phyloP scores from a whole-genome alignment of 805 yeast species.

The Brettanomyces bruxellensis region DNA sequence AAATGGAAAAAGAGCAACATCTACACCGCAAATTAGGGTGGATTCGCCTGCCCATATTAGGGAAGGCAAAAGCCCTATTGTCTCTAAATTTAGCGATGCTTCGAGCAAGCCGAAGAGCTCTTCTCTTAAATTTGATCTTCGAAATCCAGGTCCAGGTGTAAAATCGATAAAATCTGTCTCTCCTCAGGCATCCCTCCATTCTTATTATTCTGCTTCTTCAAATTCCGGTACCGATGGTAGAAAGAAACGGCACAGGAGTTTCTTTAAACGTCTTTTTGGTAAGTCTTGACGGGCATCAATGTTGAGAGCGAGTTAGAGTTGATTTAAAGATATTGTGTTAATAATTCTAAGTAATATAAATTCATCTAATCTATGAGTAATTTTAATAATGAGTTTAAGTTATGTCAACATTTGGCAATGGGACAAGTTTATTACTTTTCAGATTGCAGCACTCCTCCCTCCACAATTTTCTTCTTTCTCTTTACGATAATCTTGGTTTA shows the following conservation, averaged over 20 bases:
- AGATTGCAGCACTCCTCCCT: too few species aligned
- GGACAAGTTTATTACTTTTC: too few species aligned
- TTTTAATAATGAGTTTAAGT: too few species aligned
- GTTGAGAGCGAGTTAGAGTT: too few species aligned
- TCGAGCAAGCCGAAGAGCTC: constrained; percentile 13
- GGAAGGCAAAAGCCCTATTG: background rate
- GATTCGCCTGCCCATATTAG: constrained; percentile 7
- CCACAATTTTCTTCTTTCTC: too few species aligned
- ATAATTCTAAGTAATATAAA: too few species aligned
- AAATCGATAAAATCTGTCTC: background rate
- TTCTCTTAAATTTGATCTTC: constrained; percentile 12
- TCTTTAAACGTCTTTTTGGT: constrained; percentile 15
- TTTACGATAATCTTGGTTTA: too few species aligned
- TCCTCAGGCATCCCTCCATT: background rate
- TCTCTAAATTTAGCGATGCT: constrained; percentile 4
- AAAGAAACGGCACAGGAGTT: constrained; percentile 8
- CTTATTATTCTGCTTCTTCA: constrained; percentile 2
- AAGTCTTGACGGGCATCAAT: constrained; percentile 1
- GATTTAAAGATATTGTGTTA: too few species aligned
- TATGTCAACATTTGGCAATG: too few species aligned
- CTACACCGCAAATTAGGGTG: constrained; percentile 10
- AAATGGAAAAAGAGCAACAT: background rate
- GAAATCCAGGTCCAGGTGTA: background rate
- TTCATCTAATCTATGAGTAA: too few species aligned
- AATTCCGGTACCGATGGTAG: background rate